Evolutionary conservation across 1,139 yeast genomes (phyloP).

Genomic region (Yamadazyma diddensiae): DNA sequence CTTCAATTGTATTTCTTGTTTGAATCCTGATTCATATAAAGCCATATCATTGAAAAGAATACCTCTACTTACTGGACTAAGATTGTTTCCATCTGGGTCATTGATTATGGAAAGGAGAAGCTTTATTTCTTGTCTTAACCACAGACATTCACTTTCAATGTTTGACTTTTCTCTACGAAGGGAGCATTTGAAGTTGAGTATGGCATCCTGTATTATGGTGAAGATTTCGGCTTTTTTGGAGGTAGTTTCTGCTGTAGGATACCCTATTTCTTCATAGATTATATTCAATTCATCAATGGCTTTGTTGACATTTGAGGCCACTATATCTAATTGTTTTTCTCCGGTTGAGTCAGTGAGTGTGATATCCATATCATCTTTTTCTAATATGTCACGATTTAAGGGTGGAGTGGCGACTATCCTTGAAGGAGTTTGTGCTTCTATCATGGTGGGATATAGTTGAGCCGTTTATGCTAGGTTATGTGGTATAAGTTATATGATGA

Average conservation of each 20-base stretch:
- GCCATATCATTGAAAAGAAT: slow-evolving; percentile 28
- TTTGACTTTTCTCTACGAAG: slow-evolving; percentile 37
- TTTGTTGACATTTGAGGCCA: slow-evolving; percentile 28
- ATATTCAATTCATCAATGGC: slow-evolving; percentile 33
- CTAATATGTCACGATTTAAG: slow-evolving; percentile 4
- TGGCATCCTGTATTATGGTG: slow-evolving; percentile 38
- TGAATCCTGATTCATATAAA: slow-evolving; percentile 32
- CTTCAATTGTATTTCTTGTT: slow-evolving; percentile 24
- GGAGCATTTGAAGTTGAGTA: slow-evolving; percentile 29
- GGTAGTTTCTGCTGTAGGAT: slow-evolving; percentile 30
- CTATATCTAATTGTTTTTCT: slow-evolving; percentile 21
- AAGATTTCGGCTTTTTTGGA: slow-evolving; percentile 39
- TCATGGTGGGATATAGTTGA: slow-evolving; percentile 5
- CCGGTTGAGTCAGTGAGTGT: slow-evolving; percentile 2
- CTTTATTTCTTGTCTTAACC: slow-evolving; percentile 45
- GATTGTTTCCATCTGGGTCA: slow-evolving; percentile 31
- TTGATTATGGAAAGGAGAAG: slow-evolving; percentile 41
- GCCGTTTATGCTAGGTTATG: too few species aligned
- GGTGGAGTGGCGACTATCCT: slow-evolving; percentile 10
- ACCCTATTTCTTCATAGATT: slow-evolving; percentile 40
- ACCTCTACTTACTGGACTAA: slow-evolving; percentile 28
- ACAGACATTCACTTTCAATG: slow-evolving; percentile 45
- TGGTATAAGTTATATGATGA: not conserved
- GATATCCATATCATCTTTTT: slow-evolving; percentile 7
- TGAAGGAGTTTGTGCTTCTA: slow-evolving; percentile 10